Evolutionary conservation across 139 green algal genomes (phyloP).

Genomic region (Chlamydomonas urium): DNA sequence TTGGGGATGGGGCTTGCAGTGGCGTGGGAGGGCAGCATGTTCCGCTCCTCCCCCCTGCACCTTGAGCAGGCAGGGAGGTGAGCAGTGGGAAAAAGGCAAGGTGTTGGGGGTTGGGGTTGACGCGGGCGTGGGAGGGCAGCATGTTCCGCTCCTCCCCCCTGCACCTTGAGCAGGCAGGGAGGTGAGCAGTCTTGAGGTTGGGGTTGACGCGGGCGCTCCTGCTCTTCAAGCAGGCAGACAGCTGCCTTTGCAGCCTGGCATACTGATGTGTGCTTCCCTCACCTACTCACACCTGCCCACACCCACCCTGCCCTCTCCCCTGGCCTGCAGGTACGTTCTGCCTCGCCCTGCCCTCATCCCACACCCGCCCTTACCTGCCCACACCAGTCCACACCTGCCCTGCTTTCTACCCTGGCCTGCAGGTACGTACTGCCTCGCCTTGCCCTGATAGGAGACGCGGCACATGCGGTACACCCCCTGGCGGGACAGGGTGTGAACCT

Average conservation of each 20-base stretch:
- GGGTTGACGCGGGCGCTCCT: too few species aligned
- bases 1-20: background rate
- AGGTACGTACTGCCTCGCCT: slow-evolving; percentile 69
- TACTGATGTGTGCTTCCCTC: background rate
- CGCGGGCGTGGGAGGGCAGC: slow-evolving; percentile 33
- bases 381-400: background rate
- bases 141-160: slow-evolving; percentile 48
- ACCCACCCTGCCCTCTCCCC: background rate
- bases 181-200: too few species aligned
- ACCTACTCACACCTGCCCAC: background rate
- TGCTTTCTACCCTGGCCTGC: background rate
- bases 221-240: too few species aligned
- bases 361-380: slow-evolving; percentile 39
- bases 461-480: slow-evolving; percentile 74
- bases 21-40: slow-evolving; percentile 30
- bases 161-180: too few species aligned
- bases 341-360: slow-evolving; percentile 72
- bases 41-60: slow-evolving; percentile 53
- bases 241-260: too few species aligned
- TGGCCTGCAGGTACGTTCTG: slow-evolving; percentile 55
- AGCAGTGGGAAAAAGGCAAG: too few species aligned
- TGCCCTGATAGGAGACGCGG: slow-evolving; percentile 77
- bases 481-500: slow-evolving; percentile 78
- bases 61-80: slow-evolving; percentile 55
- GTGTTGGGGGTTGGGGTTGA: too few species aligned